Conservation (phyloP, 805 yeast species). For the Schizosaccharomyces lindneri region DNA sequence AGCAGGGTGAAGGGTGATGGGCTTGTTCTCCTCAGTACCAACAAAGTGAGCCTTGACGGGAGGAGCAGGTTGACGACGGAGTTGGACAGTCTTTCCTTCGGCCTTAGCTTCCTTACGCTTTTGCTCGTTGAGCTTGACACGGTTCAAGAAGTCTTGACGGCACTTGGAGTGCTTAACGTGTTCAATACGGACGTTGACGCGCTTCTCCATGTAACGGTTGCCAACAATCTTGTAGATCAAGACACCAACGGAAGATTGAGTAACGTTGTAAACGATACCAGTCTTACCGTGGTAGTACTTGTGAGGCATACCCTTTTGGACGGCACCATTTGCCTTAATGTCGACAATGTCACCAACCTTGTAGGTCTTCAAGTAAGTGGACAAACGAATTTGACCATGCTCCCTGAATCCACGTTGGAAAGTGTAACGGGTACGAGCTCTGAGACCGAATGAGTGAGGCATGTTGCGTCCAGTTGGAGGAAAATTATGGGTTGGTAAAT, state of each 20-base stretch:
- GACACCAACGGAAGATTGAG: slow-evolving; percentile 96
- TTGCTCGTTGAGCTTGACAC: slow-evolving; percentile 93
- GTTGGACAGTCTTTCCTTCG: slow-evolving; percentile 67
- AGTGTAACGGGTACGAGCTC: slow-evolving; percentile 93
- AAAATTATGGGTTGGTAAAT: neutral
- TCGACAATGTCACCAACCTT: slow-evolving; percentile 98
- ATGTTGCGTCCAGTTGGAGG: slow-evolving; percentile 1
- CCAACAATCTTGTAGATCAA: slow-evolving; percentile 96
- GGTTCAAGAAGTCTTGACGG: slow-evolving; percentile 95
- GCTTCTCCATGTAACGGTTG: slow-evolving; percentile 96
- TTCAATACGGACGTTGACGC: slow-evolving; percentile 94
- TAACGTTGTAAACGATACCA: slow-evolving; percentile 95
- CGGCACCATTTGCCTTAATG: slow-evolving; percentile 96
- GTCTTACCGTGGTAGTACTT: slow-evolving; percentile 99
- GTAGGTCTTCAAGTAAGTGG: slow-evolving; percentile 93
- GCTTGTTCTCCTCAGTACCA: slow-evolving; percentile 56
- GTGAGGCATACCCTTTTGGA: slow-evolving; percentile 99
- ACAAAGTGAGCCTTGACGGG: slow-evolving; percentile 87
- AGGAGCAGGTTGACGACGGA: slow-evolving; percentile 95
- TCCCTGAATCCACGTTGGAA: slow-evolving; percentile 78
- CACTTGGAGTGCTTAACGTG: slow-evolving; percentile 99
- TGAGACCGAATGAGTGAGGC: slow-evolving; percentile 35
- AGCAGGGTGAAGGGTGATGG: slow-evolving; percentile 96
- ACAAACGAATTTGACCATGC: slow-evolving; percentile 29
- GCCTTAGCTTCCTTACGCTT: slow-evolving; percentile 85